Evolutionary conservation across 2,329 filamentous ascomycete species (phyloP).

Genomic region (Fusarium sp.): DNA sequence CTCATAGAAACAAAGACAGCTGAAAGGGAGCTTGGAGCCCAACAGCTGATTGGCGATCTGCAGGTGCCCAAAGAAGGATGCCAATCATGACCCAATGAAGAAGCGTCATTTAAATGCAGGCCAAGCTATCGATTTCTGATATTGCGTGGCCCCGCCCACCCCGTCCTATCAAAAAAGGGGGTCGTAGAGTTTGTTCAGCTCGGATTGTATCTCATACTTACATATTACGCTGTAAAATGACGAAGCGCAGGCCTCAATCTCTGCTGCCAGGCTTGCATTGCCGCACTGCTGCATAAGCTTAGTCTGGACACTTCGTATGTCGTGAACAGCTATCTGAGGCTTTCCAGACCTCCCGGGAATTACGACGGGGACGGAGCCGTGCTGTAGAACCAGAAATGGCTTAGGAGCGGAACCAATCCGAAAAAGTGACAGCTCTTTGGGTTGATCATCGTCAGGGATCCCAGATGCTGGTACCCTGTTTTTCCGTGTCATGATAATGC

Average conservation of each 20-base stretch:
- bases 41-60: not conserved
- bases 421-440: not conserved
- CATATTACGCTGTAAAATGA: not conserved
- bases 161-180: not conserved
- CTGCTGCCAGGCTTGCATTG: not conserved
- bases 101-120: not conserved
- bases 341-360: not conserved
- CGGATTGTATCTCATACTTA: not conserved
- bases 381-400: not conserved
- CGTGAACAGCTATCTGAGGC: not conserved
- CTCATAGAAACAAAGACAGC: not conserved
- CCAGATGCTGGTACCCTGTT: not conserved
- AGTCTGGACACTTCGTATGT: not conserved
- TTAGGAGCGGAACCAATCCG: not conserved
- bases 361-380: not conserved
- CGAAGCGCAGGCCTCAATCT: not conserved
- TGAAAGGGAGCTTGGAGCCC: not conserved
- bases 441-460: not conserved
- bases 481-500: not conserved
- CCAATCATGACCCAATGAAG: not conserved
- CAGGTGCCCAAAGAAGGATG: not conserved
- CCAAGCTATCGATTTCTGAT: not conserved
- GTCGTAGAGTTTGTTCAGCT: not conserved
- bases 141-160: not conserved
- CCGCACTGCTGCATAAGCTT: not conserved